Percentiles rank a stretch among this genome's conserved stretches.
Conservation (phyloP, 148 eudicot species). For the Gaultheria prostrata region DNA sequence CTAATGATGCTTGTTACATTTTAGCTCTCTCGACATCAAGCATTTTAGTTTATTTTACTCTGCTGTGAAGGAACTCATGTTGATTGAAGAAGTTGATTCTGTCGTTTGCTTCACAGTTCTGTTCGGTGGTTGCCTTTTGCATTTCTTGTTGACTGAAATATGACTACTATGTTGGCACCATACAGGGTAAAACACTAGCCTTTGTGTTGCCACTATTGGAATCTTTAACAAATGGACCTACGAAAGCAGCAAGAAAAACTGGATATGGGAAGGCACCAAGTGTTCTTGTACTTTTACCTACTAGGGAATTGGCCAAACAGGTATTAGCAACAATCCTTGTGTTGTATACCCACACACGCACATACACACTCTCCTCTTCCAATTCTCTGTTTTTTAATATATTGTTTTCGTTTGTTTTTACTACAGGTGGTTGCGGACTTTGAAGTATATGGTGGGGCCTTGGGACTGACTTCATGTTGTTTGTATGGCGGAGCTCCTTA, state of each 20-base stretch:
- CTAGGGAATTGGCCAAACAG: conserved; percentile 92
- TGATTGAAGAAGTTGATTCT: background rate
- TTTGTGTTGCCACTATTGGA: conserved; percentile 92
- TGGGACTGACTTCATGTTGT: conserved; percentile 64
- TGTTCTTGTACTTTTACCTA: conserved; percentile 83
- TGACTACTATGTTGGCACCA: background rate
- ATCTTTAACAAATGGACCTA: conserved; percentile 78
- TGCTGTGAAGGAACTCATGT: background rate
- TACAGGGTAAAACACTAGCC: conserved; percentile 94
- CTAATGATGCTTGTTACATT: background rate
- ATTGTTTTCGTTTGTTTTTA: background rate
- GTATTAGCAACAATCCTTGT: conserved; percentile 24
- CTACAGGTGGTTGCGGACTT: conserved; percentile 70
- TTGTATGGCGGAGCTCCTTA: conserved; percentile 81
- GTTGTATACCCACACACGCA: background rate
- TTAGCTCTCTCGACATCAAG: background rate
- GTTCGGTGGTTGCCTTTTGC: background rate
- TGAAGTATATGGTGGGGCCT: conserved; percentile 60
- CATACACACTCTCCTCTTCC: background rate
- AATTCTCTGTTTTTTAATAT: background rate
- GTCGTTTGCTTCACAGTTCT: background rate
- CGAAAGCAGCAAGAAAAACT: conserved; percentile 49
- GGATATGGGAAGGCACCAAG: conserved; percentile 81
- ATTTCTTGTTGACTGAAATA: background rate
- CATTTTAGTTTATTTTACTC: background rate